Evolutionary conservation across 2,329 filamentous ascomycete genomes (phyloP), one percentile per base, ranked within the genome.

Genomic region (Apiospora sp.): DNA sequence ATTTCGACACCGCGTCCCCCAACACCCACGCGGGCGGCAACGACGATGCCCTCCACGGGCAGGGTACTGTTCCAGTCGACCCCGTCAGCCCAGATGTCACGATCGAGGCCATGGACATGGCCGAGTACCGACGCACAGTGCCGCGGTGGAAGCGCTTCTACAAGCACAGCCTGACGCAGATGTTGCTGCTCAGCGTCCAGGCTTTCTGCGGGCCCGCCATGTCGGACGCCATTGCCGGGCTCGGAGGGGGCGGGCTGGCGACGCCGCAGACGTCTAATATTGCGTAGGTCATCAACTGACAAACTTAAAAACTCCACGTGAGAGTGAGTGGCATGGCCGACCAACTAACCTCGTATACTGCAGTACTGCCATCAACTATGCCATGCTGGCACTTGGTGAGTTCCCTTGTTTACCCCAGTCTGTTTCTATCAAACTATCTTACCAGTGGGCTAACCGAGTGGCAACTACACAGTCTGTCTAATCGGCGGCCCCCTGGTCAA

Each of bases 81-180:
- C 71, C 71, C 37, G 37, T 41, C n/a, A 74, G 49, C 37, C 70
- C 74, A 43, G 70, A 64, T 14, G 71, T 77, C 27, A 74, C 72
- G 73, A 79, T 75, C 16, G 46, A 58, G n/a, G 8, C 30, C 68
- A 76, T 86, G 69, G 81, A 85, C 70, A 83, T 85, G 79, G 77
- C 76, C 1, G 74, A 73, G 22, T 81, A 81, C 71, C 72, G 72
- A 37, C 69, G 72, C 22, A 72, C 75, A 12, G 75, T 78, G 0
- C 85, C 85, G 1, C 73, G 79, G 5, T 86, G 85, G 85, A 85
- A 84, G 74, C 81, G 83, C 4, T 74, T 86, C 5, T 84, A 83
- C 78, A 83, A 84, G 73, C 83, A 86, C 74, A 86, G 84, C 74
- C 80, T 87, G 75, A 86, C 84, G 6, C 84, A 87, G 77, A 86